Base-by-base conservation (phyloP, 1,284 basidiomycete species). In the Cutaneotrichosporon cyanovorans region DNA sequence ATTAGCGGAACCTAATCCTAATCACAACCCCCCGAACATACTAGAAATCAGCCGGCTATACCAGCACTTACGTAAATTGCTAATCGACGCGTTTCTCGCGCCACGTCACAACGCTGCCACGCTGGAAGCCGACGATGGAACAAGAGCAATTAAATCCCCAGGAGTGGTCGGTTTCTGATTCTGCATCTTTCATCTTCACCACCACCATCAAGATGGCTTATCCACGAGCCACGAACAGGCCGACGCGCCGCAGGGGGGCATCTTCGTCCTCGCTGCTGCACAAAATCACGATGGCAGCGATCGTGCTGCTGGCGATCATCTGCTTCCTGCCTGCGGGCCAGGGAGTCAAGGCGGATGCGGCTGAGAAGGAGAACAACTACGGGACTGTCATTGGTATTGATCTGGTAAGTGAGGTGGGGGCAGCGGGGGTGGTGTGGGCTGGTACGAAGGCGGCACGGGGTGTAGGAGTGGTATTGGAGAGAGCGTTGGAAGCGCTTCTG, bases 321-420 rank as follows among this genome's bases (percentile, higher is more conserved):
- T 67, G 68, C 56, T 66, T 72, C 59, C 49, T 70, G 22, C 69
- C 71, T 28, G 59, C 58, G 15, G 59, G 58, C 23, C 52, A 46
- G 48, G 46, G 58, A 35, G 66, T 64, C 23, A 55, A 55, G 40
- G 69, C 66, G 23, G 57, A 63, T 47, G 70, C 67, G 31, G 60
- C 69, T 46, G 68, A 71, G 44, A 62, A 63, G 33, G 63, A 71
- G 43, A 63, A 69, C 38, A 83, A 89, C 61, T 91, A 88, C 72
- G 91, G 91, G 53, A 85, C 85, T 37, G 91, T 96, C 60, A 45
- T 45, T 31, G 38, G 38, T 36, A 28, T 28, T 28, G 25, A 28
- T 12, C 12, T 28, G 25, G 25, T 28, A 12, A 28, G 25, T 28
- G 25, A 28, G 12, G 12, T 28, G 25, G 25, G 7, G 25, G 25